Evolutionary conservation across 192 early-diverging fungal species (phyloP).

Genomic region (Chytriomyces hyalinus): DNA sequence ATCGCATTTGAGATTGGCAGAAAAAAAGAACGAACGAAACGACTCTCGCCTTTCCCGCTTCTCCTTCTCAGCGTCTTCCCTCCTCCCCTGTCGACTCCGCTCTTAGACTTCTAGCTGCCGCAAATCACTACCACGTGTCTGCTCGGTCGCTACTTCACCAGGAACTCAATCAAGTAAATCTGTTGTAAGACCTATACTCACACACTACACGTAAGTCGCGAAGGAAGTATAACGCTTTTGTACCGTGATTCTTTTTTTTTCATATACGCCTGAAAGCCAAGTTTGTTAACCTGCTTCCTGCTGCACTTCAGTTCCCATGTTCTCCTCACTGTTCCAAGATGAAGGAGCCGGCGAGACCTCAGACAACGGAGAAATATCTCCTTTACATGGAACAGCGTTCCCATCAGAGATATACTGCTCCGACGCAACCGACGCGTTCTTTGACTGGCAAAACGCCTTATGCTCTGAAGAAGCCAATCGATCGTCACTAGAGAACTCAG

Average conservation of each 20-base stretch:
- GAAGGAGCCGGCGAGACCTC: background rate
- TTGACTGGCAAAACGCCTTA: conserved; percentile 5
- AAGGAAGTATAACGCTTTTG: too few species aligned
- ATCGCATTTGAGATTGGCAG: background rate
- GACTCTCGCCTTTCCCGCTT: background rate
- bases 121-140: too few species aligned
- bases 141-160: too few species aligned
- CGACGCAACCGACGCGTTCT: background rate
- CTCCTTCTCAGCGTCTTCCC: background rate
- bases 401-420: background rate
- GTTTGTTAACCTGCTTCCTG: too few species aligned
- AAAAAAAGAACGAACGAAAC: background rate
- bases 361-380: background rate
- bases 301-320: too few species aligned
- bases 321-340: background rate
- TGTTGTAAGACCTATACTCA: too few species aligned
- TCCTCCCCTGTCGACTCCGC: too few species aligned
- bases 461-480: background rate
- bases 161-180: too few species aligned
- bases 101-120: too few species aligned
- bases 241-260: too few species aligned
- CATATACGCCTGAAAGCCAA: too few species aligned
- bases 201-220: too few species aligned
- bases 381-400: background rate
- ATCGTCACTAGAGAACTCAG: background rate